Evolutionary conservation across 371 early-diverging fungal genomes (phyloP).

Genomic region (Blastocladiella emersonii): DNA sequence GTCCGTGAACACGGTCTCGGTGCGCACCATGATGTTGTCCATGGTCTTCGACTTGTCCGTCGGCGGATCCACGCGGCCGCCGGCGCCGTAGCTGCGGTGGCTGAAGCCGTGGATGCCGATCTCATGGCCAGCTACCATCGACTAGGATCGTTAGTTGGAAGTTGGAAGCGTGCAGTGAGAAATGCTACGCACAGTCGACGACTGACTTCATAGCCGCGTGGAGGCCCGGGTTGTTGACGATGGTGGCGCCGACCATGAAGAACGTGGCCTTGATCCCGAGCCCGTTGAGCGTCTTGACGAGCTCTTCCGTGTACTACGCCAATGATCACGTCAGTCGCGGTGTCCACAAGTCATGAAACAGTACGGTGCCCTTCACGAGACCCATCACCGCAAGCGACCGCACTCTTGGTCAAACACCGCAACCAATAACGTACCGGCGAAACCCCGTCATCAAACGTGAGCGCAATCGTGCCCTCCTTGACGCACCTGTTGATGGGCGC

Average conservation of each 20-base stretch:
- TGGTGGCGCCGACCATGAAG: not conserved
- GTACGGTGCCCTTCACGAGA: too few species aligned
- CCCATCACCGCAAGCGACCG: too few species aligned
- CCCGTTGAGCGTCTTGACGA: not conserved
- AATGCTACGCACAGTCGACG: too few species aligned
- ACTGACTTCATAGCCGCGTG: too few species aligned
- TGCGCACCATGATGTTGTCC: not conserved
- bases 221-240: not conserved
- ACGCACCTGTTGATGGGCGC: not conserved
- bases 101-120: not conserved
- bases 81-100: not conserved
- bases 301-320: not conserved
- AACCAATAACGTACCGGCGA: not conserved
- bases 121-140: not conserved
- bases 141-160: too few species aligned
- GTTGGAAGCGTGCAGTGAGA: too few species aligned
- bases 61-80: not conserved
- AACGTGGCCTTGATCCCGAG: not conserved
- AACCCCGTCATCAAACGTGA: not conserved
- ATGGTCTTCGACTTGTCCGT: not conserved
- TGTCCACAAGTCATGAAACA: too few species aligned
- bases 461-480: not conserved
- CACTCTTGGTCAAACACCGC: not conserved
- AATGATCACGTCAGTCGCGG: not conserved
- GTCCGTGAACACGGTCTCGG: not conserved